Evolutionary conservation across 2,329 filamentous ascomycete species (phyloP), one percentile per base, ranked within the genome.

Genomic region (Trichoderma guizhouense): DNA sequence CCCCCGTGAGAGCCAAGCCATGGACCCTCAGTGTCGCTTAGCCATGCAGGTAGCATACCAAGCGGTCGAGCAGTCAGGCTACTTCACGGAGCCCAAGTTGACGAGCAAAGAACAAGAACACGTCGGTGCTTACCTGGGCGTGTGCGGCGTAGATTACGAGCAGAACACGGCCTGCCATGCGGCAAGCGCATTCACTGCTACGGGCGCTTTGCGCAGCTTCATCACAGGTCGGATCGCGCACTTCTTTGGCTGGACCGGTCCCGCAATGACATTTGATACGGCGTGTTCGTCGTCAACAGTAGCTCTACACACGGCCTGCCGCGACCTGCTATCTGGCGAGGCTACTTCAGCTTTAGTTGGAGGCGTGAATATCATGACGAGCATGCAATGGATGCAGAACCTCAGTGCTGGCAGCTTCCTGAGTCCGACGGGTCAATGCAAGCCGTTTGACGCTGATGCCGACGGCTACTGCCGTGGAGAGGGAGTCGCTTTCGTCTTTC

Each of bases 371-470:
- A 51, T 51, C 1, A 51, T 51, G 43, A 51, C 43, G 4, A 51
- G 43, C n/a, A 51, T 51, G 43, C 43, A 51, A 51, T 51, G 43
- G 43, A 51, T 51, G 43, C 43, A 51, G 43, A 51, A 51, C n/a
- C 43, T 51, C 43, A 51, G 43, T 2, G 43, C 43, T 7, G 43
- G 43, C 43, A 51, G 43, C 43, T 51, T 51, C n/a, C n/a, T 51
- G 7, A 51, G 43, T 51, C 43, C 43, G 43, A 51, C 43, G n/a
- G 43, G 43, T 11, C 43, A 51, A 51, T 51, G 43, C 43, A 51
- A 51, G n/a, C 43, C 43, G n/a, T 51, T 51, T 51, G 43, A 51
- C 43, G 43, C 43, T 6, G 43, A 51, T 5, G 43, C 43, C 9
- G 43, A 51, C 43, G 43, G 43, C 5, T 51, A 51, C 43, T 51